phyloP scores from a whole-genome alignment of 768 basidiomycete species.

The Leccinum truebloodii region DNA sequence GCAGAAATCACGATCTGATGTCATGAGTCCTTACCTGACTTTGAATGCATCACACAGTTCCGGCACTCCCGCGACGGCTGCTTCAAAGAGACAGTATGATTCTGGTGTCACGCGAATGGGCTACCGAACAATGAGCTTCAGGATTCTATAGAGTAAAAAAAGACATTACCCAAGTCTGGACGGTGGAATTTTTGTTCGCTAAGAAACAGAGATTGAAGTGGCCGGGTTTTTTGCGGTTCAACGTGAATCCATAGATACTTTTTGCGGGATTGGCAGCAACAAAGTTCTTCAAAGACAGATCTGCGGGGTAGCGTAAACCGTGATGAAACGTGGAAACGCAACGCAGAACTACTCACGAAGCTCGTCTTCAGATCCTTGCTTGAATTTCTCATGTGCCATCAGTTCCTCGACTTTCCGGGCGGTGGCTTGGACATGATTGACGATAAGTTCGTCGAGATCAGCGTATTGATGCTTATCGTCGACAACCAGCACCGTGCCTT shows the following conservation, averaged over 20 bases:
- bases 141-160: not conserved
- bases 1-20: not conserved
- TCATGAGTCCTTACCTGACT: constrained; percentile 54
- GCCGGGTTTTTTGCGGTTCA: constrained; percentile 87
- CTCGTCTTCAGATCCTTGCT: constrained; percentile 82
- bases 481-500: constrained; percentile 67
- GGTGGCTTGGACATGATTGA: constrained; percentile 95
- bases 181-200: constrained; percentile 85
- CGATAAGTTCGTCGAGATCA: constrained; percentile 95
- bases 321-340: not conserved
- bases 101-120: constrained; percentile 86
- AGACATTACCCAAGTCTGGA: constrained; percentile 81
- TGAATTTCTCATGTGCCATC: constrained; percentile 95
- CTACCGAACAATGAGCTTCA: constrained; percentile 38
- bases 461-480: constrained; percentile 81
- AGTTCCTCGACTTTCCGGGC: constrained; percentile 91
- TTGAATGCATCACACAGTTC: constrained; percentile 98
- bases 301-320: constrained; percentile 39
- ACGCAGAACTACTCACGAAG: constrained; percentile 64
- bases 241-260: constrained; percentile 93
- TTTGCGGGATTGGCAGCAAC: constrained; percentile 91
- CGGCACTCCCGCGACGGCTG: constrained; percentile 85
- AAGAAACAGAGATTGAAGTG: constrained; percentile 94
- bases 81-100: constrained; percentile 88
- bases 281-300: constrained; percentile 84